A percentile compares a stretch with the other conserved stretches of the same genome.
phyloP scores from a whole-genome alignment of 192 early-diverging fungal species.

The Linnemannia elongata region DNA sequence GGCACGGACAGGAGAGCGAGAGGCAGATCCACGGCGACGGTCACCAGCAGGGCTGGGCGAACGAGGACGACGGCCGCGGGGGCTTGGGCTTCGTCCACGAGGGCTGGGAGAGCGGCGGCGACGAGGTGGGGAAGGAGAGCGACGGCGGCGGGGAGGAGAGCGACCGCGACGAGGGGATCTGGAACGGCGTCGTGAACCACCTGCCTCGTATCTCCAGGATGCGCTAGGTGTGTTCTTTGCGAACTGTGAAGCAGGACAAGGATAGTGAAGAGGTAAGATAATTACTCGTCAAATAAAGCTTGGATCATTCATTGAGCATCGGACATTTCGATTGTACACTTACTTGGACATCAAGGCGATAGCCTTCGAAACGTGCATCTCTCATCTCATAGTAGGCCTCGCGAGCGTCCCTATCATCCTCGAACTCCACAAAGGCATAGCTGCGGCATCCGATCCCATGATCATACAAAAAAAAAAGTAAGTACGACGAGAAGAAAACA shows the following conservation, averaged over 20 bases:
- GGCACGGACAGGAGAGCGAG: slow-evolving; percentile 50
- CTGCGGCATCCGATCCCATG: slow-evolving; percentile 54
- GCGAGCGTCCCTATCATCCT: slow-evolving; percentile 89
- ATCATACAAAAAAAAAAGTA: slow-evolving; percentile 4
- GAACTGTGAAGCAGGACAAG: slow-evolving; percentile 65
- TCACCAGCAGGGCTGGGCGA: slow-evolving; percentile 33
- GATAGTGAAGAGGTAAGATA: background rate
- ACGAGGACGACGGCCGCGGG: slow-evolving; percentile 35
- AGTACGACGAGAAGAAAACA: slow-evolving; percentile 3
- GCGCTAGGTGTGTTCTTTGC: slow-evolving; percentile 87
- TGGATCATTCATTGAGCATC: background rate
- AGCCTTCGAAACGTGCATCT: slow-evolving; percentile 84
- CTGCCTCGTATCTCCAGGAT: slow-evolving; percentile 84
- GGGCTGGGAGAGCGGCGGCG: slow-evolving; percentile 64
- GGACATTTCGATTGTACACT: background rate
- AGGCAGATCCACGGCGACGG: slow-evolving; percentile 41
- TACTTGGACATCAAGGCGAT: slow-evolving; percentile 86
- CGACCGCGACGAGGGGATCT: slow-evolving; percentile 54
- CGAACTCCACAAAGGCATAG: slow-evolving; percentile 97
- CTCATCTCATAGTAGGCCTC: slow-evolving; percentile 97
- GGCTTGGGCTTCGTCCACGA: slow-evolving; percentile 39
- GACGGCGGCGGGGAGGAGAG: slow-evolving; percentile 59
- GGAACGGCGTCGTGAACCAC: slow-evolving; percentile 52
- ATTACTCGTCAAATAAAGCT: background rate
- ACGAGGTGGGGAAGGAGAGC: slow-evolving; percentile 33